Evolutionary conservation across 257 asterid species (phyloP).

Genomic region (Cruciata laevipes): DNA sequence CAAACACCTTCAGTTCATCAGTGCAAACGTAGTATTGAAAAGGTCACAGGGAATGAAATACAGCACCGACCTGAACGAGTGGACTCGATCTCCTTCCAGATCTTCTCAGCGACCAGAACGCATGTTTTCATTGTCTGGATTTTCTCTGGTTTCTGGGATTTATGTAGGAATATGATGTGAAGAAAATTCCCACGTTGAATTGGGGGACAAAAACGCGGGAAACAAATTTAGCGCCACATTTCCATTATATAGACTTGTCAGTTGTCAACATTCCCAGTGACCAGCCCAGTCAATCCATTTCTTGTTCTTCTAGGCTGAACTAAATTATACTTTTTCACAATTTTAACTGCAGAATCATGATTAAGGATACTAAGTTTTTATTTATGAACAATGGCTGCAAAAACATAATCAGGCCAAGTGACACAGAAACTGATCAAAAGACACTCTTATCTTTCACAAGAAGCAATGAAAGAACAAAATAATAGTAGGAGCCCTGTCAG

Average conservation of each 20-base stretch:
- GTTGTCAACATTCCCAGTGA: no score
- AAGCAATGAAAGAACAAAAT: slow-evolving; percentile 12
- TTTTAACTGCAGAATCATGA: no score
- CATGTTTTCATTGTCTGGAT: slow-evolving; percentile 42
- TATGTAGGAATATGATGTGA: no score
- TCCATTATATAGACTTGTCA: no score
- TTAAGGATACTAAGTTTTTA: no score
- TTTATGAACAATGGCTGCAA: no score
- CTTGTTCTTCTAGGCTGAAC: no score
- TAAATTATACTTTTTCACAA: no score
- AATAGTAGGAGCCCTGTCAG: slow-evolving; percentile 8
- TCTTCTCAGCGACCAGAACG: slow-evolving; percentile 51
- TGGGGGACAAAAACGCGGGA: background rate
- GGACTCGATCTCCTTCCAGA: slow-evolving; percentile 66
- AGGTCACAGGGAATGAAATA: background rate
- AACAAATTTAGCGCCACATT: background rate
- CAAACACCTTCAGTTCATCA: background rate
- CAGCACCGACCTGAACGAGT: slow-evolving; percentile 48
- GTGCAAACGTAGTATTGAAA: background rate
- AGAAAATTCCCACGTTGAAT: background rate
- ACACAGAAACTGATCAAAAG: background rate
- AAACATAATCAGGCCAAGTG: background rate
- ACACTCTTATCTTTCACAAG: background rate
- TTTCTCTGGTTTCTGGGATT: background rate
- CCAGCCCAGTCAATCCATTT: no score